Evolutionary conservation across 2,329 filamentous ascomycete genomes (phyloP).

Genomic region (Xylariales sp.): DNA sequence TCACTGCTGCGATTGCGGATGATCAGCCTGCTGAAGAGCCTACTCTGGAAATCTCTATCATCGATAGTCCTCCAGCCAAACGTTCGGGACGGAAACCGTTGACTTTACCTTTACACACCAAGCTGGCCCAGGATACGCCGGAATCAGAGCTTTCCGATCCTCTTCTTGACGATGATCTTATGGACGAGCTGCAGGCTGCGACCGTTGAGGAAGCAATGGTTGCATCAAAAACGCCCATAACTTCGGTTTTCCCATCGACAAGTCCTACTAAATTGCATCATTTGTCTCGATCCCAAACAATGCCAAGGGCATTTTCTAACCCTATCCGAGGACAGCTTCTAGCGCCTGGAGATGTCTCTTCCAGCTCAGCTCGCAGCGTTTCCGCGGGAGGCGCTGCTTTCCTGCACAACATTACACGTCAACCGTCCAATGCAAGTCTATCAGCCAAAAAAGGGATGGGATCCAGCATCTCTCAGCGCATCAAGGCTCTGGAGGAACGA

Average conservation of each 20-base stretch:
- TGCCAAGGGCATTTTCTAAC: conserved; percentile 45
- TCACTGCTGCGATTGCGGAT: too few species aligned
- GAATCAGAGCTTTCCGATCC: conserved; percentile 37
- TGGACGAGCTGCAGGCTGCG: conserved; percentile 81
- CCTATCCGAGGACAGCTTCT: conserved; percentile 41
- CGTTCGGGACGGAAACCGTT: too few species aligned
- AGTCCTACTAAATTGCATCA: conserved; percentile 12
- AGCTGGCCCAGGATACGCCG: conserved; percentile 30
- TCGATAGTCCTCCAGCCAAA: too few species aligned
- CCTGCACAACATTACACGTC: conserved; percentile 49
- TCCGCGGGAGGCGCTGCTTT: conserved; percentile 53
- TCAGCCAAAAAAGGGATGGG: conserved; percentile 74
- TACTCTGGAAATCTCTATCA: too few species aligned
- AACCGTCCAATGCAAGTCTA: conserved; percentile 44
- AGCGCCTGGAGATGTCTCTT: conserved; percentile 39
- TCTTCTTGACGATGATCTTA: conserved; percentile 69
- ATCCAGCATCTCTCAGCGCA: conserved; percentile 87
- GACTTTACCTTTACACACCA: conserved; percentile 54
- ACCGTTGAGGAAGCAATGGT: conserved; percentile 79
- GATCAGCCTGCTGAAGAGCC: too few species aligned
- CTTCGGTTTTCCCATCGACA: conserved; percentile 50
- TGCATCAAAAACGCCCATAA: conserved; percentile 79
- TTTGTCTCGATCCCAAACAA: conserved; percentile 18
- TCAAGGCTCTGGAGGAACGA: conserved; percentile 86
- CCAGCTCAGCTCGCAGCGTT: conserved; percentile 45